Conservation (phyloP, 108 stramenopile genomes). For the Bacterosira constricta region DNA sequence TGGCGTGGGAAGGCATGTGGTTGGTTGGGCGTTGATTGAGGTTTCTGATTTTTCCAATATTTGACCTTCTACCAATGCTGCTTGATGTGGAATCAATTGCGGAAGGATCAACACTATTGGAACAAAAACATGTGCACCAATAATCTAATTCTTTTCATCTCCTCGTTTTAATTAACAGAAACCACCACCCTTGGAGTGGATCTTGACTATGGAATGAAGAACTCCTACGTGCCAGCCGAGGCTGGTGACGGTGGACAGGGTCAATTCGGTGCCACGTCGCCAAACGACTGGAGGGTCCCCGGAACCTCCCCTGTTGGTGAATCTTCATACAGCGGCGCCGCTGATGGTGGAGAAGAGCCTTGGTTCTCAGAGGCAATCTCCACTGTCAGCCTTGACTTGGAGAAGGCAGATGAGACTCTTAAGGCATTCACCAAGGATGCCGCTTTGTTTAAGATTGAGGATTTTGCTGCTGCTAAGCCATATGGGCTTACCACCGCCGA, state of each 20-base stretch:
- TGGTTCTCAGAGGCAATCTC: constrained; percentile 93
- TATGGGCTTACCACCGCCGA: constrained; percentile 58
- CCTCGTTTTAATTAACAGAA: constrained; percentile 11
- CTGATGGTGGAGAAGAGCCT: constrained; percentile 91
- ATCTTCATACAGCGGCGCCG: constrained; percentile 73
- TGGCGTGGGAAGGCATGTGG: too few species aligned
- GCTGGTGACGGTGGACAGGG: constrained; percentile 90
- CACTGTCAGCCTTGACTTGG: constrained; percentile 87
- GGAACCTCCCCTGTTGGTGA: constrained; percentile 91
- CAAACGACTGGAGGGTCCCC: constrained; percentile 87
- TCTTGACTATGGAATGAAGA: constrained; percentile 87
- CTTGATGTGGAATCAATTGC: neutral
- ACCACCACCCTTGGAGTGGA: constrained; percentile 57
- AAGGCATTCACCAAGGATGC: constrained; percentile 94
- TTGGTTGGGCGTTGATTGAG: too few species aligned
- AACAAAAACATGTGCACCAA: too few species aligned
- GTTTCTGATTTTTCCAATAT: too few species aligned
- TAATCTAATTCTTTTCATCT: neutral
- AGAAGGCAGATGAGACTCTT: constrained; percentile 83
- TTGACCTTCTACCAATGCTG: neutral
- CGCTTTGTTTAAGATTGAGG: constrained; percentile 86
- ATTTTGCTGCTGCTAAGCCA: constrained; percentile 68
- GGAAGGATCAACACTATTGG: too few species aligned
- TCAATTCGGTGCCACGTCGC: constrained; percentile 86
- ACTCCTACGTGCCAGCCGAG: constrained; percentile 76